Conservation (phyloP, 768 basidiomycete genomes). For the Lentinula lateritia region DNA sequence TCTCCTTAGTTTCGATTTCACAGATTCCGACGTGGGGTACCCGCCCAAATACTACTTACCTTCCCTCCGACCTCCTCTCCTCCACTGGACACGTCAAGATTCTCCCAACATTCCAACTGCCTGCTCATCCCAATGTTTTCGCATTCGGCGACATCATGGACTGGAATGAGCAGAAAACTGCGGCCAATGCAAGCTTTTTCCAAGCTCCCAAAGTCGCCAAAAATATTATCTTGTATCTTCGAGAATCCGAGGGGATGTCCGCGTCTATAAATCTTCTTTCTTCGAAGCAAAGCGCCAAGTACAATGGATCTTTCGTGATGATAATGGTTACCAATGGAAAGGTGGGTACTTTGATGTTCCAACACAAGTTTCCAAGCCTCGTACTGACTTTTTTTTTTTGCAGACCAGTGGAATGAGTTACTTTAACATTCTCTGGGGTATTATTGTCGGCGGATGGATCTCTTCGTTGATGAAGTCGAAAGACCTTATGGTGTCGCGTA, state of each 20-base stretch:
- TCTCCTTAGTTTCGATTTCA: not conserved
- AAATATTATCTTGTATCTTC: conserved; percentile 44
- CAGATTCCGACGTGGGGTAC: conserved; percentile 10
- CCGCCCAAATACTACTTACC: conserved; percentile 30
- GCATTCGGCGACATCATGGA: conserved; percentile 64
- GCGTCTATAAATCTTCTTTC: conserved; percentile 16
- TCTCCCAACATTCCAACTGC: conserved; percentile 51
- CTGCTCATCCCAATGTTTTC: conserved; percentile 46
- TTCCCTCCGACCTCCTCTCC: conserved; percentile 28
- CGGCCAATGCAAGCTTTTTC: conserved; percentile 30
- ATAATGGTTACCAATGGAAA: conserved; percentile 54
- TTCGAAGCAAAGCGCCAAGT: conserved; percentile 23
- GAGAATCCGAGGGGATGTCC: conserved; percentile 16
- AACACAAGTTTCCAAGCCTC: not conserved
- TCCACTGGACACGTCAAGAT: conserved; percentile 42
- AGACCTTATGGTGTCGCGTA: conserved; percentile 15
- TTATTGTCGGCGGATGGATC: conserved; percentile 42
- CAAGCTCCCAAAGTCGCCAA: conserved; percentile 42
- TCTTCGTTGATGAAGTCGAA: conserved; percentile 35
- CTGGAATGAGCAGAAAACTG: conserved; percentile 57
- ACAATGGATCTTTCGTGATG: conserved; percentile 45
- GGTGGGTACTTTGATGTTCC: conserved; percentile 25
- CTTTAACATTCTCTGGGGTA: conserved; percentile 39
- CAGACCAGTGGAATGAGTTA: conserved; percentile 39
- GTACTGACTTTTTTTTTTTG: not conserved